Percentiles rank a stretch among this genome's conserved stretches.
Conservation (phyloP, 169 alveolate genomes). For the Plasmodium billcollinsi region DNA sequence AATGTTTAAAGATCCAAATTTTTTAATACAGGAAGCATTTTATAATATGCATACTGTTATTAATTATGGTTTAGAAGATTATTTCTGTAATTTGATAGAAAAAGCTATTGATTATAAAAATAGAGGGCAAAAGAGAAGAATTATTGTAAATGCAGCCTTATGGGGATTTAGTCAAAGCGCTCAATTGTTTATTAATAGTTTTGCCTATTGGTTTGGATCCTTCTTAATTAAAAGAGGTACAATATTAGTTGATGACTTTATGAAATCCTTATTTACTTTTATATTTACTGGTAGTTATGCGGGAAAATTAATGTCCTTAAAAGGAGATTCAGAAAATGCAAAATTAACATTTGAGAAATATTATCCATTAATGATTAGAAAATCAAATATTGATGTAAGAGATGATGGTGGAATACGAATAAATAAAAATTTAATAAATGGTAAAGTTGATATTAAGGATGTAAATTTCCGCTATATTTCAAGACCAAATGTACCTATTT, state of each 20-base stretch:
- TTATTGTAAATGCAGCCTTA: slow-evolving; percentile 27
- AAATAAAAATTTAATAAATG: slow-evolving; percentile 19
- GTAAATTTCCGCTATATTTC: slow-evolving; percentile 57
- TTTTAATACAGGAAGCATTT: slow-evolving; percentile 72
- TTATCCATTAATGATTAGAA: slow-evolving; percentile 61
- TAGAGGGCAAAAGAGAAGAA: slow-evolving; percentile 24
- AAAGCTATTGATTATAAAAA: slow-evolving; percentile 30
- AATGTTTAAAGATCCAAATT: slow-evolving; percentile 49
- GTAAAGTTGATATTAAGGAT: slow-evolving; percentile 46
- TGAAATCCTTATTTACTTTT: slow-evolving; percentile 70
- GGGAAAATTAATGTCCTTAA: slow-evolving; percentile 70
- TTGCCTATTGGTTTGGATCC: slow-evolving; percentile 77
- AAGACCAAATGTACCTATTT: slow-evolving; percentile 72
- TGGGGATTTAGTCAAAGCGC: slow-evolving; percentile 77
- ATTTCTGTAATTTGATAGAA: slow-evolving; percentile 44
- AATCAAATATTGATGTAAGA: slow-evolving; percentile 55
- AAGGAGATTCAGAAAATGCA: slow-evolving; percentile 70
- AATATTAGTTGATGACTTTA: slow-evolving; percentile 45
- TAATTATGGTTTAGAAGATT: slow-evolving; percentile 69
- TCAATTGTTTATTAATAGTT: slow-evolving; percentile 49
- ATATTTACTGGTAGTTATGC: slow-evolving; percentile 74
- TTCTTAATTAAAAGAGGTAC: slow-evolving; percentile 35
- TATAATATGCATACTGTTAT: slow-evolving; percentile 56
- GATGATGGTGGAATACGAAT: slow-evolving; percentile 71
- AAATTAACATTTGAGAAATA: slow-evolving; percentile 42